Evolutionary conservation across 2,329 filamentous ascomycete genomes (phyloP), one percentile per base, ranked within the genome.

Genomic region (Metarhizium rileyi): DNA sequence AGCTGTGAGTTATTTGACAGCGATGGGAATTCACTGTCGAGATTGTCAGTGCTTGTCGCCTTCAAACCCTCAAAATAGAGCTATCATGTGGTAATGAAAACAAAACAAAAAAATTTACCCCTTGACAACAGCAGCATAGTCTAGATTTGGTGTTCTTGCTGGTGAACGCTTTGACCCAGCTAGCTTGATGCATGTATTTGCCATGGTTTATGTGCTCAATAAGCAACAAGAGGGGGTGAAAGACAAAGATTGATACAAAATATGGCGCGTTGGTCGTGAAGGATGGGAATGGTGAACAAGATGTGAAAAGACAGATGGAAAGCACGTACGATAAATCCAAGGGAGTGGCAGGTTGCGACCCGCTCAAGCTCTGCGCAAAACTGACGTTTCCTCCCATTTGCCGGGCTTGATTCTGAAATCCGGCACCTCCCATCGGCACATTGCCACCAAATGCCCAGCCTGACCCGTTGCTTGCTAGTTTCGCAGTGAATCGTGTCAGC

Each of bases 341-440:
- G 40, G 80, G 75, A 54, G 80, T 80, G 57, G 76, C 70, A 57
- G 78, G 75, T 65, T 83, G 80, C 51, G 80, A 82, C 54, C 78
- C 78, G 59, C 75, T 76, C 59, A 84, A 69, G 61, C 79, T 84
- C 63, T 84, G 81, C 45, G 81, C 80, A 66, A 84, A 84, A 65
- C 80, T 84, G 52, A 81, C 70, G 63, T 76, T 81, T 58, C 78
- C 72, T 54, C 75, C 73, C 59, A 80, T 66, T 68, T 80, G 74
- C 60, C 77, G 71, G 49, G 70, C 65, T 46, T 73, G 70, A 55
- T 72, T 79, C 59, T 73, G 77, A 50, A 81, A 69, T 41, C 71
- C 70, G 59, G 72, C 73, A 58, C 69, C 69, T 51, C 78, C 75
- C 76, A 84, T 82, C 25, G 80, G 78, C 59, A 81, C 72, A 57